phyloP scores from a whole-genome alignment of 2,329 filamentous ascomycete species.

The Ophiosphaerella narmari region DNA sequence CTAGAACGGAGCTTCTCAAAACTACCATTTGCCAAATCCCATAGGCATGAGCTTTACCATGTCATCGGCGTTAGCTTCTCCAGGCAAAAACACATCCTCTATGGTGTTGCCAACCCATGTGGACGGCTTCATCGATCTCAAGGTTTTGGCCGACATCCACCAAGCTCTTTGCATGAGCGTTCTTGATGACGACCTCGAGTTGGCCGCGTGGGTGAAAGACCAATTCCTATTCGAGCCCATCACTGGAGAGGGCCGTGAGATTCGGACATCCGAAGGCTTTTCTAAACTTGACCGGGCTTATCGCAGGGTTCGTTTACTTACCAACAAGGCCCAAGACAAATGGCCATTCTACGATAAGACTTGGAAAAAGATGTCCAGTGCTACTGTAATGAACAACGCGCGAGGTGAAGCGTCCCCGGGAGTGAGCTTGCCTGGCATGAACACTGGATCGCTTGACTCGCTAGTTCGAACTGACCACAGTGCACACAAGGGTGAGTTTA shows the following conservation, averaged over 20 bases:
- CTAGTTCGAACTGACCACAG: slow-evolving; percentile 1
- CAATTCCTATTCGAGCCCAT: slow-evolving; percentile 25
- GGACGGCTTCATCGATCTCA: slow-evolving; percentile 28
- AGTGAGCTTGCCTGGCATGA: slow-evolving; percentile 1
- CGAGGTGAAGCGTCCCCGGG: slow-evolving; percentile 18
- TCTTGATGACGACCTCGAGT: slow-evolving; percentile 20
- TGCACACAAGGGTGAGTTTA: slow-evolving; percentile 4
- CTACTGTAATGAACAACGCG: slow-evolving; percentile 22
- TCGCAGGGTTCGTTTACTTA: slow-evolving; percentile 32
- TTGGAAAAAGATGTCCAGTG: slow-evolving; percentile 28
- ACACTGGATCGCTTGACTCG: slow-evolving; percentile 2
- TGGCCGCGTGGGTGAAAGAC: slow-evolving; percentile 28
- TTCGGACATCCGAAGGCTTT: slow-evolving; percentile 29
- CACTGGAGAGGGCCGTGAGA: slow-evolving; percentile 8
- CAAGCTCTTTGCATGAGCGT: slow-evolving; percentile 24
- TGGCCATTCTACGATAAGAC: slow-evolving; percentile 37
- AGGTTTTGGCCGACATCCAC: slow-evolving; percentile 27
- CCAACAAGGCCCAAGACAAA: slow-evolving; percentile 36
- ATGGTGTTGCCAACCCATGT: slow-evolving; percentile 18
- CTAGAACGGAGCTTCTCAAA: no score
- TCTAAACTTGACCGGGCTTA: slow-evolving; percentile 32
- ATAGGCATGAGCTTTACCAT: slow-evolving; percentile 8
- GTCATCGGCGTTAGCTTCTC: slow-evolving; percentile 1
- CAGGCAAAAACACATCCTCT: slow-evolving; percentile 5
- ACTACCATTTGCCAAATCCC: no score